Base-by-base conservation (phyloP, 192 early-diverging fungal genomes). In the Geranomyces variabilis region DNA sequence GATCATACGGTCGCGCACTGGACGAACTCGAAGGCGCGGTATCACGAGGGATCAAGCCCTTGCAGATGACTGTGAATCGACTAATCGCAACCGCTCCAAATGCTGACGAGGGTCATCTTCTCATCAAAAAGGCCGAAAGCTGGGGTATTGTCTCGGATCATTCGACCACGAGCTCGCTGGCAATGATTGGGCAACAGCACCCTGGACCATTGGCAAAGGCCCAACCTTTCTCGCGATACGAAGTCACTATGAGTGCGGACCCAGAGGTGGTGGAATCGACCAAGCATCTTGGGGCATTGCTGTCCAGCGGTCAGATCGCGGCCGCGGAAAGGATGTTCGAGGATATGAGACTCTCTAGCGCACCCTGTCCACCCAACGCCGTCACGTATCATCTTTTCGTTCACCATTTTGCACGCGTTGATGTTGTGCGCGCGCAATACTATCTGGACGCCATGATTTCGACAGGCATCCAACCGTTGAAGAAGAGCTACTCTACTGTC, bases 381-480 rank as follows among this genome's bases (percentile, higher is more conserved):
- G 33, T 68, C 22, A 68, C 66, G 13, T 68, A 36, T 43, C 66
- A 56, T 43, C 15, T 57, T 26, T 36, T 68, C 4, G 56, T 68
- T 34, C 47, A 68, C 22, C 53, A 68, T 33, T 68, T 28, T 43
- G 28, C 66, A 13, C 5, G 29, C 9, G 8, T 57, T 19, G 53
- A 68, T 68, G 1, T 56, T 21, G 26, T 0, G 9, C 17, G 22
- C 8, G 33, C 41, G 29, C 24, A 30, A 29, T 26, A 22, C 31
- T 56, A 56, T 33, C 12, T 68, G 29, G 28, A 33, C 0, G 49
- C 22, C 49, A 68, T 68, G 66, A 48, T 29, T 5, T 10, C 3
- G 10, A 7, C 36, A 41, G 12, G 1, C 0, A 57, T 57, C 9
- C 7, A 15, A 51, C 66, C 66, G 0, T 19, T 36, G 5, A 19